Percentiles rank a stretch among this genome's conserved stretches.
These are phyloP conservation scores for Aristolochia fimbriata DNA, from an alignment of 164 flowering plant genomes.

Conservation along the genomic window DNA sequence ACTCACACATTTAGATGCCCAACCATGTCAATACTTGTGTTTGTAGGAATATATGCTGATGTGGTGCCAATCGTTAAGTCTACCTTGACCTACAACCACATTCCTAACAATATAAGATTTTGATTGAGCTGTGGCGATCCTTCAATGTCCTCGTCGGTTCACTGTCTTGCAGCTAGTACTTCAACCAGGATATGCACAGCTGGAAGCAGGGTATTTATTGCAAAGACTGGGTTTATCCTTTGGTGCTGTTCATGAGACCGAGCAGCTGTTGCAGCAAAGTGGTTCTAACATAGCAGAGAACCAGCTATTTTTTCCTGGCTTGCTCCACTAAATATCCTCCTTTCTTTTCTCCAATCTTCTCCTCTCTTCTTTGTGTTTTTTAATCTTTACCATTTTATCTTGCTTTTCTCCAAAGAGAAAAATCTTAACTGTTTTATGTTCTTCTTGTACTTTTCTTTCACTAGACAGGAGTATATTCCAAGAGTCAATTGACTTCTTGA, in stretches of 20 bases:
- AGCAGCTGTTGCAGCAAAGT: slow-evolving; percentile 48
- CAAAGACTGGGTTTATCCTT: slow-evolving; percentile 45
- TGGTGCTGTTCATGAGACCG: slow-evolving; percentile 59
- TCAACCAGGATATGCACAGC: slow-evolving; percentile 60
- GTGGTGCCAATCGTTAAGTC: slow-evolving; percentile 55
- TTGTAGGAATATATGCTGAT: neutral
- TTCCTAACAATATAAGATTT: slow-evolving; percentile 72
- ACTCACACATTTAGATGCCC: neutral
- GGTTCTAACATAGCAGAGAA: slow-evolving; percentile 62
- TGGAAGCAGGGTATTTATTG: slow-evolving; percentile 39
- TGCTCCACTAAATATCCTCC: slow-evolving; percentile 43
- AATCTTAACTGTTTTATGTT: too few relatives aligned
- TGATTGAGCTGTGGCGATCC: slow-evolving; percentile 51
- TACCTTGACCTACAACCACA: slow-evolving; percentile 73
- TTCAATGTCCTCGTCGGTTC: slow-evolving; percentile 42
- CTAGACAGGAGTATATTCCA: too few relatives aligned
- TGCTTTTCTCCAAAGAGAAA: too few relatives aligned
- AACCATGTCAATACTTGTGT: neutral
- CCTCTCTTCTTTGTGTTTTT: too few relatives aligned
- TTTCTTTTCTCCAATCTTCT: too few relatives aligned
- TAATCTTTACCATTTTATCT: too few relatives aligned
- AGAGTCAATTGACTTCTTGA: too few relatives aligned
- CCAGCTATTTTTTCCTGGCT: slow-evolving; percentile 87
- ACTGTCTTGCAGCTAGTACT: too few relatives aligned
- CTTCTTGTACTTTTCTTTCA: too few relatives aligned